Conservation (phyloP, 306 rosid genomes). For the Fagus crenata region DNA sequence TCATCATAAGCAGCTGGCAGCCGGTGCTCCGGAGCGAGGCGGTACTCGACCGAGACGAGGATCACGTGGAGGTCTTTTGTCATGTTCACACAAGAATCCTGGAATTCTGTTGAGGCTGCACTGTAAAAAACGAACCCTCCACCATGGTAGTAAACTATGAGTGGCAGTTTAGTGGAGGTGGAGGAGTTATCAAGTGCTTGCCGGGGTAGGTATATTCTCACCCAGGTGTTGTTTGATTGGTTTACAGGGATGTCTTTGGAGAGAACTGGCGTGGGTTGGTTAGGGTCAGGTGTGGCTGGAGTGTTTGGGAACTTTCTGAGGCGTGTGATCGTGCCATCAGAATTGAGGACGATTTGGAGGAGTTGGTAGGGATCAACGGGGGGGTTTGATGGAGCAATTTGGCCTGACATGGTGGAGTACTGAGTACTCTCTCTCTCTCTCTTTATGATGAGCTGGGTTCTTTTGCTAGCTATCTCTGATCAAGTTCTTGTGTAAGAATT, state of each 20-base stretch:
- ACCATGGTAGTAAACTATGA: conserved; percentile 47
- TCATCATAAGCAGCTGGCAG: conserved; percentile 54
- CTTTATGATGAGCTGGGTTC: too few relatives aligned
- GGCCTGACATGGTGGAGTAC: not conserved
- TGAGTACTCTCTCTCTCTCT: too few relatives aligned
- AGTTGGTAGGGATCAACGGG: conserved; percentile 37
- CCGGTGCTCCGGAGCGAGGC: conserved; percentile 55
- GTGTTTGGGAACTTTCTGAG: conserved; percentile 17
- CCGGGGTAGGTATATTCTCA: conserved; percentile 44
- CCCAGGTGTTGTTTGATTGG: conserved; percentile 42
- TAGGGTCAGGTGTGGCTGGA: conserved; percentile 41
- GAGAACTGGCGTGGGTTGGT: conserved; percentile 31
- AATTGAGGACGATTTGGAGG: conserved; percentile 35
- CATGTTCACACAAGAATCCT: conserved; percentile 27
- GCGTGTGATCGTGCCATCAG: conserved; percentile 46
- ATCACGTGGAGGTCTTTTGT: conserved; percentile 19
- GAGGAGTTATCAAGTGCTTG: conserved; percentile 20
- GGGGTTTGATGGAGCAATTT: not conserved
- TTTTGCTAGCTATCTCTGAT: not conserved
- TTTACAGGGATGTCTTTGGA: conserved; percentile 43
- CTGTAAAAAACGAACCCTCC: conserved; percentile 39
- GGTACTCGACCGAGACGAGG: conserved; percentile 48
- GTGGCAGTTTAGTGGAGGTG: conserved; percentile 34
- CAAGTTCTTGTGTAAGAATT: too few relatives aligned
- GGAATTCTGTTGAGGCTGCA: conserved; percentile 36